Percentiles rank a stretch among this genome's conserved stretches.
Evolutionary conservation across 2,329 filamentous ascomycete species (phyloP).

Genomic region (Amphichorda felina): DNA sequence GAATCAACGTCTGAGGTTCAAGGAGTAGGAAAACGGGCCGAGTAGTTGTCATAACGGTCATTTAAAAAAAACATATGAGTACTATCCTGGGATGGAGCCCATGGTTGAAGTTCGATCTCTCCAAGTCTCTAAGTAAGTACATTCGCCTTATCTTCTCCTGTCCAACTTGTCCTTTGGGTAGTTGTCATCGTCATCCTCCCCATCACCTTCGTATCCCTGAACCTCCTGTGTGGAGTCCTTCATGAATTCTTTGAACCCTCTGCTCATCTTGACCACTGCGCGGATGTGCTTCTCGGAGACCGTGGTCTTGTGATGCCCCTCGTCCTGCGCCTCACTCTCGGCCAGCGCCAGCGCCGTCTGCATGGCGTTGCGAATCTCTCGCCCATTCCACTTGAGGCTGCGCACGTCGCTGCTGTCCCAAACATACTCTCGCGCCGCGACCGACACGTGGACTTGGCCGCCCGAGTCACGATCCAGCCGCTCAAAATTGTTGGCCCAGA

Average conservation of each 20-base stretch:
- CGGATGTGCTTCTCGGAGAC: constrained; percentile 19
- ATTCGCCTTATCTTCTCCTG: no score
- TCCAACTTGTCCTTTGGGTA: no score
- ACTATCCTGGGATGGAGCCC: no score
- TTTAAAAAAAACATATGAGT: no score
- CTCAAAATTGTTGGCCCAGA: constrained; percentile 34
- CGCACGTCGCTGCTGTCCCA: constrained; percentile 22
- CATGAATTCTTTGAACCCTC: constrained; percentile 16
- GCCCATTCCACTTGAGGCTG: constrained; percentile 27
- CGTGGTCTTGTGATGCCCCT: constrained; percentile 15
- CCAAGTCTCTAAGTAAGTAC: no score
- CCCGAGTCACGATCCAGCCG: constrained; percentile 27
- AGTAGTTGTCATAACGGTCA: no score
- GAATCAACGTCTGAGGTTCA: no score
- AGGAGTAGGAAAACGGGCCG: no score
- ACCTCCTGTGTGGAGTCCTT: neutral
- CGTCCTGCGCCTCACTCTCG: constrained; percentile 26
- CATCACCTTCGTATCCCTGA: neutral
- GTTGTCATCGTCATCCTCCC: no score
- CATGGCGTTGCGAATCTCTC: constrained; percentile 29
- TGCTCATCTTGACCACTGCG: constrained; percentile 22
- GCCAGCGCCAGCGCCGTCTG: constrained; percentile 32
- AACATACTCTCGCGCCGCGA: constrained; percentile 25
- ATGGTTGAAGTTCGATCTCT: no score
- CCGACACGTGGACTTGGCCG: constrained; percentile 22